Conservation (phyloP, 2,329 filamentous ascomycete genomes). For the Periconia digitata region DNA sequence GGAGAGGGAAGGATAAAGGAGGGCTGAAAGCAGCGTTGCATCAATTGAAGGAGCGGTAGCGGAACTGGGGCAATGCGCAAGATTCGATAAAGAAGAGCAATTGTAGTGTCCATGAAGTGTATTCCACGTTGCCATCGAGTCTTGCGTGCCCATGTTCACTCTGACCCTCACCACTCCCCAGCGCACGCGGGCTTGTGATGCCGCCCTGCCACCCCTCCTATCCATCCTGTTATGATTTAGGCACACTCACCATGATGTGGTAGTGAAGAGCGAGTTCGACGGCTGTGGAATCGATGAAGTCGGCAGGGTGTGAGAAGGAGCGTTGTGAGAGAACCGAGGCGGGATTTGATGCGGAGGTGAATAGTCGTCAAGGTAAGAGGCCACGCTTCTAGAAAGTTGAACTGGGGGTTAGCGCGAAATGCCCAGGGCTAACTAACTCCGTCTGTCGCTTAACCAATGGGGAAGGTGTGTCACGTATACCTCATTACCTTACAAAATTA, state of each 20-base stretch:
- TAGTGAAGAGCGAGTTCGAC: neutral
- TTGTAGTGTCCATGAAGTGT: no score
- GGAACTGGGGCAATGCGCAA: neutral
- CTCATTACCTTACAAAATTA: neutral
- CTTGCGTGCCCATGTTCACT: neutral
- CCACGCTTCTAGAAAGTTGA: constrained; percentile 37
- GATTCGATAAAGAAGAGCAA: no score
- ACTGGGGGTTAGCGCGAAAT: constrained; percentile 26
- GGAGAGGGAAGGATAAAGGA: neutral
- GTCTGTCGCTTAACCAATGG: constrained; percentile 7
- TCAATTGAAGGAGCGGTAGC: neutral
- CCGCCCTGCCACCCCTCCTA: neutral
- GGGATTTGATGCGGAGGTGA: neutral
- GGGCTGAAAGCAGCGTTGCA: neutral
- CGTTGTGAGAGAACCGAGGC: neutral
- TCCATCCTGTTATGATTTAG: neutral
- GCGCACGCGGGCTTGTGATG: no score
- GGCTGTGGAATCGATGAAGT: neutral
- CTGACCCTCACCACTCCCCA: neutral
- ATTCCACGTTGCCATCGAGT: neutral
- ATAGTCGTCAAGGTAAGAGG: constrained; percentile 8
- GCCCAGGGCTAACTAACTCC: constrained; percentile 11
- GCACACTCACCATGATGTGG: neutral
- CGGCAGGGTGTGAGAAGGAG: neutral
- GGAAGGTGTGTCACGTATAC: constrained; percentile 5